Evolutionary conservation across 2,329 filamentous ascomycete genomes (phyloP), one percentile per base, ranked within the genome.

Genomic region (Neofusicoccum umdonicola): DNA sequence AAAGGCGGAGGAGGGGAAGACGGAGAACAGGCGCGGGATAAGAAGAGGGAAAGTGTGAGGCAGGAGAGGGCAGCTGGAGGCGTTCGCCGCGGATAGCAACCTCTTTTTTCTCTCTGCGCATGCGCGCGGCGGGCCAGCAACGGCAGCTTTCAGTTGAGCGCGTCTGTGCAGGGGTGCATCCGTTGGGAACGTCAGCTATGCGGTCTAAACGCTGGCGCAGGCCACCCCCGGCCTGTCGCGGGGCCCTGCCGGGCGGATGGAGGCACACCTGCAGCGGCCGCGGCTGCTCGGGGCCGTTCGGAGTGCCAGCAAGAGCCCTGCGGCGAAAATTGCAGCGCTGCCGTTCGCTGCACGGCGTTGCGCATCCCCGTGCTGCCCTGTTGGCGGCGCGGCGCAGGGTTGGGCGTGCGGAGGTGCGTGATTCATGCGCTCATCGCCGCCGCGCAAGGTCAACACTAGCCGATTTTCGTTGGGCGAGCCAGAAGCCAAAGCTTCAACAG

Each of bases 141-240:
- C 56, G 34, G 34, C 15, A 35, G 56, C 39, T 48, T 62, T 45
- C 37, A 47, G 57, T 65, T 65, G 64, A 63, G 57, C 48, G 64
- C 63, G 35, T 39, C 57, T 48, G 48, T 52, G 64, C 64, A 65
- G 63, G 63, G 63, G 63, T 64, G 52, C 42, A 65, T 65, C 61
- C 63, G 63, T 54, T 65, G 61, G 63, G 63, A 56, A 65, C 63
- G 63, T 65, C 63, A 60, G 63, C 44, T 61, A 65, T 65, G 63
- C 63, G 52, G 37, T 35, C 50, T 52, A 19, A 31, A 63, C 45
- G 57, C 44, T 48, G 57, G 34, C 57, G 42, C 57, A 61, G 58
- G 56, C 56, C 31, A 47, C 42, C 56, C 54, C 56, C 56, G 56
- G 56, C 56, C 56, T 47, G 37, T 31, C 41, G 56, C 42, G 56